Conservation (phyloP, 73 alveolate species). For the Paramecium tetraurelia region DNA sequence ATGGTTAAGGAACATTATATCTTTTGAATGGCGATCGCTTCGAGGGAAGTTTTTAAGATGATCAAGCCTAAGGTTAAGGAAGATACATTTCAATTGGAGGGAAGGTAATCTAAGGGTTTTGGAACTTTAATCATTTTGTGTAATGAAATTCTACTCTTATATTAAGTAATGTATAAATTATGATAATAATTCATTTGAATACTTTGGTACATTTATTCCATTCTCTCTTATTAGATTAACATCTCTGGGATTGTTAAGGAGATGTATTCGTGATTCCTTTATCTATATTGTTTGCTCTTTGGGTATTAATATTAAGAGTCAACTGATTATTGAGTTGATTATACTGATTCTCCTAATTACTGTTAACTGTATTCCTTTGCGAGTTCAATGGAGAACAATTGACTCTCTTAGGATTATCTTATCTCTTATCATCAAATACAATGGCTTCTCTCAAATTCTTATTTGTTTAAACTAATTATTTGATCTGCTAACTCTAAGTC, state of each 20-base stretch:
- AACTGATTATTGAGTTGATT: background rate
- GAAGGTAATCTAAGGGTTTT: slow-evolving; percentile 39
- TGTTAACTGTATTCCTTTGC: background rate
- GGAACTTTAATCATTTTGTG: slow-evolving; percentile 43
- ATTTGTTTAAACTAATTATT: slow-evolving; percentile 32
- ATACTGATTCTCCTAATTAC: background rate
- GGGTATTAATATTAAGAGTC: background rate
- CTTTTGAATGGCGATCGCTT: slow-evolving; percentile 58
- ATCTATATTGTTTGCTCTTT: background rate
- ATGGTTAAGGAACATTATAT: slow-evolving; percentile 48
- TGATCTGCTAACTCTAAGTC: background rate
- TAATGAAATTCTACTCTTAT: background rate
- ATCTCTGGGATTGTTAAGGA: background rate
- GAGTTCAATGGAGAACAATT: background rate
- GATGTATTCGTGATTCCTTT: background rate
- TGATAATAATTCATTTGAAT: background rate
- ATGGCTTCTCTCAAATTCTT: slow-evolving; percentile 13
- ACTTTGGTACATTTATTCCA: slow-evolving; percentile 15
- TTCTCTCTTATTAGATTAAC: slow-evolving; percentile 20
- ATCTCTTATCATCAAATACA: background rate
- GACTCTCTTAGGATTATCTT: background rate
- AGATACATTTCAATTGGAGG: slow-evolving; percentile 40
- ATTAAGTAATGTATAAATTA: background rate
- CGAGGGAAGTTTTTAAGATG: slow-evolving; percentile 52
- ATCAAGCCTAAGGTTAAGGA: slow-evolving; percentile 47